These are phyloP conservation scores for Candida endomychidarum DNA, from an alignment of 805 yeast species.

Conservation along the genomic window DNA sequence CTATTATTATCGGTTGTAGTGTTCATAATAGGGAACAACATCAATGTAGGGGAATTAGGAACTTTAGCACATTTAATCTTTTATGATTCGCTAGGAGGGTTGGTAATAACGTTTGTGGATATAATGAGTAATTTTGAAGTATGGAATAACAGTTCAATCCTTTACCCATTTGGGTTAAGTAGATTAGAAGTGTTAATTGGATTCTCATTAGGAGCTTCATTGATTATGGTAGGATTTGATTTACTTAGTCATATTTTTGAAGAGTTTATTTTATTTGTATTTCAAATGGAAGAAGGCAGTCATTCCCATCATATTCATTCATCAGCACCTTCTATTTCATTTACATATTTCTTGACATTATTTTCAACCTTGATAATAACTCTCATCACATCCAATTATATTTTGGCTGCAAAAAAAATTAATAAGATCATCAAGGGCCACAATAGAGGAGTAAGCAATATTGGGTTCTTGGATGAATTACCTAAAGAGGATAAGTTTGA, in stretches of 20 bases:
- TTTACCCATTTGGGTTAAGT: conserved; percentile 92
- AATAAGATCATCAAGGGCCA: conserved; percentile 32
- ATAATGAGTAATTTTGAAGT: conserved; percentile 89
- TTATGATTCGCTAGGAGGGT: conserved; percentile 80
- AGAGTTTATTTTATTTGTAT: conserved; percentile 54
- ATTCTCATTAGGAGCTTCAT: conserved; percentile 80
- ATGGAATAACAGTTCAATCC: conserved; percentile 80
- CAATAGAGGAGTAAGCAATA: conserved; percentile 16
- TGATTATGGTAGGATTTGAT: conserved; percentile 90
- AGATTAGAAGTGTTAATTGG: conserved; percentile 85
- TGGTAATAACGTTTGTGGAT: conserved; percentile 68
- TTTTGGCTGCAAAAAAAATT: conserved; percentile 34
- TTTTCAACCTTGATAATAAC: conserved; percentile 25
- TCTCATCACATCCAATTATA: conserved; percentile 34
- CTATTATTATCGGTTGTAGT: conserved; percentile 51
- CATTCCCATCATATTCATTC: conserved; percentile 44
- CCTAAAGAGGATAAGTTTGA: conserved; percentile 10
- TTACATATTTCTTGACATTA: conserved; percentile 29
- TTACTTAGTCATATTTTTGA: conserved; percentile 84
- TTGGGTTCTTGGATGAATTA: conserved; percentile 14
- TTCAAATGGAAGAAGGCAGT: conserved; percentile 27
- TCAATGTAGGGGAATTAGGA: conserved; percentile 58
- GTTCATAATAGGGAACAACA: conserved; percentile 59
- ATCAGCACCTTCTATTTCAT: conserved; percentile 19
- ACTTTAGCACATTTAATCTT: conserved; percentile 85